Percentiles rank a stretch among this genome's conserved stretches.
These are phyloP conservation scores for Aspergillus fijiensis DNA, from an alignment of 2,329 filamentous ascomycete species.

Conservation along the genomic window DNA sequence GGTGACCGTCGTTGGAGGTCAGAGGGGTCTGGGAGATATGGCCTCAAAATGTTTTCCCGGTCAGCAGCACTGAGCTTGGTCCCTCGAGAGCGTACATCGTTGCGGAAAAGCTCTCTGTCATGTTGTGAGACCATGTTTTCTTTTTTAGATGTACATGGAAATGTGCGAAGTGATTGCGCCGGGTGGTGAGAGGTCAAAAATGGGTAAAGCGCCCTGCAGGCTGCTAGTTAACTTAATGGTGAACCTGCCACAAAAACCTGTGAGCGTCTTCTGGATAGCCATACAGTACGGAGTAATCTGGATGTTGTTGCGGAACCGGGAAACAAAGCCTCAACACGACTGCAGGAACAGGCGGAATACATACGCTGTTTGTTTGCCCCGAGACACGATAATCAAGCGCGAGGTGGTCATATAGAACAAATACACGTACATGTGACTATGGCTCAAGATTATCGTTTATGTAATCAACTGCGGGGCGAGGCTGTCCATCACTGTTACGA, in stretches of 20 bases:
- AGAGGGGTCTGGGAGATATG: conserved; percentile 52
- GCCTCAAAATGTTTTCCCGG: conserved; percentile 53
- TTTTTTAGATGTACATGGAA: background rate
- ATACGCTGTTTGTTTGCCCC: background rate
- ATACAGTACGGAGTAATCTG: background rate
- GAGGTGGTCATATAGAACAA: no score
- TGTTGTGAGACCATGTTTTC: conserved; percentile 34
- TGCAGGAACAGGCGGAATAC: background rate
- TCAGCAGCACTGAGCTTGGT: conserved; percentile 45
- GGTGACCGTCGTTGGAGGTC: conserved; percentile 25
- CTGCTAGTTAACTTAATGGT: background rate
- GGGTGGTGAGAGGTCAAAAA: background rate
- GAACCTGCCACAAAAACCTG: background rate
- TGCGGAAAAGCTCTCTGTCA: conserved; percentile 38
- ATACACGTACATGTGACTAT: background rate
- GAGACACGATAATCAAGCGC: no score
- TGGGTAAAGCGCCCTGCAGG: background rate
- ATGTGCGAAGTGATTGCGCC: background rate
- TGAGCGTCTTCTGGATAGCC: background rate
- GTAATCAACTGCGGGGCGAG: background rate
- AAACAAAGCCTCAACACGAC: background rate
- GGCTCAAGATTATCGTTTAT: background rate
- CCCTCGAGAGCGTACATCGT: conserved; percentile 41
- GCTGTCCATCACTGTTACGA: background rate
- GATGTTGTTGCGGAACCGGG: background rate